A percentile compares a stretch with the other conserved stretches of the same genome.
phyloP scores from a whole-genome alignment of 1,284 basidiomycete genomes.

The Cystobasidium slooffiae region DNA sequence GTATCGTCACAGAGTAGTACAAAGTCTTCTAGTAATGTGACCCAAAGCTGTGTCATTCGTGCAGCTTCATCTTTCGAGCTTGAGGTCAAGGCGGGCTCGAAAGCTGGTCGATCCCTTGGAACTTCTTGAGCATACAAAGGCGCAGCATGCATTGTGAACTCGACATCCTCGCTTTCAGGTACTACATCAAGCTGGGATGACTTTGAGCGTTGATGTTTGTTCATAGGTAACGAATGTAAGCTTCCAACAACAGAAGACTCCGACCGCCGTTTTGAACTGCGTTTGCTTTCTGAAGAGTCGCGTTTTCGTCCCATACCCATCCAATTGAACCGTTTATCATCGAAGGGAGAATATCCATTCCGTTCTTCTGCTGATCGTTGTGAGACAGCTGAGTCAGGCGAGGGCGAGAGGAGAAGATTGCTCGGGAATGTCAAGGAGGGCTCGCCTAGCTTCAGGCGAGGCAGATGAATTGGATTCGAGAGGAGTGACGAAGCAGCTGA shows the following conservation, averaged over 20 bases:
- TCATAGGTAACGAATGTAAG: constrained; percentile 4
- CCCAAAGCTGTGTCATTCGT: constrained; percentile 24
- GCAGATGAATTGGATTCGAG: constrained; percentile 29
- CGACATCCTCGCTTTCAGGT: background rate
- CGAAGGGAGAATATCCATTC: background rate
- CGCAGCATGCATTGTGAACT: background rate
- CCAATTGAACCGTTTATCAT: constrained; percentile 11
- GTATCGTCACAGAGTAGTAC: constrained; percentile 8
- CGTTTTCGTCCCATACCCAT: constrained; percentile 15
- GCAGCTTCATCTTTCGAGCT: constrained; percentile 10
- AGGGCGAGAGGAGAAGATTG: background rate
- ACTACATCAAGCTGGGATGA: constrained; percentile 14
- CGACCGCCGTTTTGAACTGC: constrained; percentile 14
- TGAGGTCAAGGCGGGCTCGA: background rate
- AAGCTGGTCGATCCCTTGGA: background rate
- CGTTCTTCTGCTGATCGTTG: background rate
- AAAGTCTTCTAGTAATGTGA: background rate
- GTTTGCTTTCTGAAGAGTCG: constrained; percentile 28
- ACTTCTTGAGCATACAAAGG: too few relatives aligned
- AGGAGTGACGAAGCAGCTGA: constrained; percentile 22
- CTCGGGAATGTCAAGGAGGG: background rate
- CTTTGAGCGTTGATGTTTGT: constrained; percentile 2
- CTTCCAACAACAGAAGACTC: constrained; percentile 14
- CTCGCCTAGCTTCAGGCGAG: constrained; percentile 24
- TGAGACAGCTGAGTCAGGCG: background rate